Evolutionary conservation across 2,329 filamentous ascomycete genomes (phyloP), one percentile per base, ranked within the genome.

Genomic region (Colletotrichum sublineola): DNA sequence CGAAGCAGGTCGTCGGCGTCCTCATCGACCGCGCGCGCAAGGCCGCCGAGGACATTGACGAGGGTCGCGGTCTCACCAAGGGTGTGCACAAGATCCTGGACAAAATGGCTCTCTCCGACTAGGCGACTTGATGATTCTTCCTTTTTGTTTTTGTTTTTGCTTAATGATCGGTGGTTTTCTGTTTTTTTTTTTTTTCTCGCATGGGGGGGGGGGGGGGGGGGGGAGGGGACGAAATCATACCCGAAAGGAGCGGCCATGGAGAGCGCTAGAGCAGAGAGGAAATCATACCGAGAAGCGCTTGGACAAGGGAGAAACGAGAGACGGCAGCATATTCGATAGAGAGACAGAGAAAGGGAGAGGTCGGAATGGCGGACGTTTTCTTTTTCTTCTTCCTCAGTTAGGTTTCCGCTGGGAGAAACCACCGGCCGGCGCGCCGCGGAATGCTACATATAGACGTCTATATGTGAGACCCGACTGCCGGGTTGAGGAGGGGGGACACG

Each of bases 41-140:
- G 74, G 82, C 93, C 78, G 88, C 92, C 20, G 86, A 91, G 53
- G 88, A 89, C 48, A 86, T 95, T 56, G 92, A 94, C 76, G 84
- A 86, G 15, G 90, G 87, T 18, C 82, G 82, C n/a, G 87, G 88
- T 3, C 86, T 86, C 78, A 87, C 87, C 31, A 81, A 80, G 48
- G 88, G 88, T 29, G 86, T 94, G 18, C 86, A 91, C 74, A 87
- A 85, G 74, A 94, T 96, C 55, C 79, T 95, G 76, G 90, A 93
- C 77, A 91, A 88, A 81, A 90, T 95, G 83, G 86, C 77, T 12
- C 76, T 84, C 2, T 8, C 33, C 1, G 61, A 63, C 1, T 14
- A 11, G 48, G 20, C 61, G 58, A 33, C 7, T 24, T 31, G 20
- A 33, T 33, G 18, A 24, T 31, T 33, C 4, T 33, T 18, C 20